Evolutionary conservation across 148 eudicot genomes (phyloP).

Genomic region (Chenopodium formosanum): DNA sequence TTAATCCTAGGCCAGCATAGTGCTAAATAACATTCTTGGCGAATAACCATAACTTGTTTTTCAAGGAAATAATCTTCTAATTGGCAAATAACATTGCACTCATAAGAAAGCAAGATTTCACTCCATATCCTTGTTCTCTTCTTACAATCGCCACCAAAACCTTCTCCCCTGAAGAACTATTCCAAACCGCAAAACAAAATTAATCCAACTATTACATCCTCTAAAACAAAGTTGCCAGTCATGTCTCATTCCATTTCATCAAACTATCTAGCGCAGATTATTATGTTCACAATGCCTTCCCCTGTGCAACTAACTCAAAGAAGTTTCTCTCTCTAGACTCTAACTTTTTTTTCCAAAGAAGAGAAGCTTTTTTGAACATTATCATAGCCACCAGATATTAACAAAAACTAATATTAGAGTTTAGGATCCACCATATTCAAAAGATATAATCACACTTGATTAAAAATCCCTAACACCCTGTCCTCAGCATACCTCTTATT

Average conservation of each 20-base stretch:
- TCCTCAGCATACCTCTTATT: not conserved
- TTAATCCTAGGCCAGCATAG: not conserved
- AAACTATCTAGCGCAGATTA: not conserved
- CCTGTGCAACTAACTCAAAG: not conserved
- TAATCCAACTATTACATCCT: not conserved
- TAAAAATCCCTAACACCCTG: not conserved
- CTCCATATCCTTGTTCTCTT: not conserved
- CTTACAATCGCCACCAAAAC: not conserved
- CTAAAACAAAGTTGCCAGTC: not conserved
- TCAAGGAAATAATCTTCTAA: not conserved
- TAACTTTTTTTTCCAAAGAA: not conserved
- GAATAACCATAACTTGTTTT: not conserved
- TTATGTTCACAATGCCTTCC: not conserved
- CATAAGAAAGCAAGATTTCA: not conserved
- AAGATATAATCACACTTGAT: not conserved
- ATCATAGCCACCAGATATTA: not conserved
- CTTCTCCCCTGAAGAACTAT: not conserved
- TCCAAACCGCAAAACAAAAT: not conserved
- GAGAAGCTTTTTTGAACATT: not conserved
- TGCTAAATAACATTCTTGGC: not conserved
- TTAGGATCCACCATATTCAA: not conserved
- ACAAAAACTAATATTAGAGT: not conserved
- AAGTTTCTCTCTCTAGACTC: not conserved
- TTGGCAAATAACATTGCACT: not conserved
- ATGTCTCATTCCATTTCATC: not conserved